phyloP scores from a whole-genome alignment of 2,329 filamentous ascomycete genomes.

The Fusarium pseudonygamai region DNA sequence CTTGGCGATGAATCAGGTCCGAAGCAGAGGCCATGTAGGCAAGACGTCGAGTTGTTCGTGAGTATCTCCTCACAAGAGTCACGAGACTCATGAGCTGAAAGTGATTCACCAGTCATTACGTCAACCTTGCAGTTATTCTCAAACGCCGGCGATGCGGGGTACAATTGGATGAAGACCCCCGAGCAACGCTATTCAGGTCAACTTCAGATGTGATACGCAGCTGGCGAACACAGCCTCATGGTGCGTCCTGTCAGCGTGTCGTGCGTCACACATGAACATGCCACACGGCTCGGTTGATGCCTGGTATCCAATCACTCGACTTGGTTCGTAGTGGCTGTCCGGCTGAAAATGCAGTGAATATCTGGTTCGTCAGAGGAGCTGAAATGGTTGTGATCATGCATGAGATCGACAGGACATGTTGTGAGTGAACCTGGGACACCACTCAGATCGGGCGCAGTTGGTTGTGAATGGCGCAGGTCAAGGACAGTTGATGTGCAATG shows the following conservation, averaged over 20 bases:
- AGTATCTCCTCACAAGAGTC: slow-evolving; percentile 1
- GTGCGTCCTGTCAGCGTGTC: not conserved
- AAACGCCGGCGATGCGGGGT: not conserved
- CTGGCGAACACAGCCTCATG: not conserved
- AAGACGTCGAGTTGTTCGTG: not conserved
- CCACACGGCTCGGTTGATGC: not conserved
- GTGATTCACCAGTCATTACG: slow-evolving; percentile 30
- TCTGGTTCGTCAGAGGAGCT: slow-evolving; percentile 4
- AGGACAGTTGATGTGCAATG: not conserved
- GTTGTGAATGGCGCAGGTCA: not conserved
- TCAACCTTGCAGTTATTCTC: slow-evolving; percentile 5
- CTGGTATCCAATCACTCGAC: slow-evolving; percentile 28
- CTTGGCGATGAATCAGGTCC: slow-evolving; percentile 22
- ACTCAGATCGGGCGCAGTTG: not conserved
- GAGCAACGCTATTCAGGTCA: not conserved
- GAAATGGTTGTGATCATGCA: slow-evolving; percentile 2
- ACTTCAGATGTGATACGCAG: slow-evolving; percentile 12
- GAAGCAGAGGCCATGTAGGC: not conserved
- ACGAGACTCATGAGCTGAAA: not conserved
- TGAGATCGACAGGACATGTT: not conserved
- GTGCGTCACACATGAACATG: slow-evolving; percentile 24
- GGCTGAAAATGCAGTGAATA: slow-evolving; percentile 12
- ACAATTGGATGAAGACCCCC: not conserved
- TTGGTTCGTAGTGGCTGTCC: not conserved
- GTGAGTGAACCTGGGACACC: not conserved